phyloP scores from a whole-genome alignment of 108 stramenopile genomes.

The Parietichytrium sp. region DNA sequence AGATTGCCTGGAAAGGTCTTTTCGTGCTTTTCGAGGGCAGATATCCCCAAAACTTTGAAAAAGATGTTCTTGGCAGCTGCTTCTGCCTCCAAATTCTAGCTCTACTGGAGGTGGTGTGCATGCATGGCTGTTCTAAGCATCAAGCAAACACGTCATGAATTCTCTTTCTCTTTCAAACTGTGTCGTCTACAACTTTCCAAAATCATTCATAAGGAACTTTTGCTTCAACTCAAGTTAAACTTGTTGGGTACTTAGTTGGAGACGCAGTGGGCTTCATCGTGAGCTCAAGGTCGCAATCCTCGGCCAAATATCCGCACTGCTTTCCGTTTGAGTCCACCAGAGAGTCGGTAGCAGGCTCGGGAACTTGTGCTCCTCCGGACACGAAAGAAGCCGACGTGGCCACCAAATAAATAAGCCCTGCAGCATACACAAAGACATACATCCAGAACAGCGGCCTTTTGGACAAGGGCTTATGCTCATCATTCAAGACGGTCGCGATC shows the following conservation, averaged over 20 bases:
- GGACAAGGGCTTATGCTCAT: too few species aligned
- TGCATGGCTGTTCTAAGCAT: too few species aligned
- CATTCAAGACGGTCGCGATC: too few species aligned
- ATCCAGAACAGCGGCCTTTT: background rate
- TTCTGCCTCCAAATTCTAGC: background rate
- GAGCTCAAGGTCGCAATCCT: background rate
- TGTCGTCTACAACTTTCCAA: too few species aligned
- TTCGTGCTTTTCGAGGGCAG: background rate
- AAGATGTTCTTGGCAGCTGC: slow-evolving; percentile 36
- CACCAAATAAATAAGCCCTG: background rate
- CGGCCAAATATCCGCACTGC: background rate
- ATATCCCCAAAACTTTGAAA: slow-evolving; percentile 14
- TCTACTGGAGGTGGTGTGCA: too few species aligned
- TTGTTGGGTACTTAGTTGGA: background rate
- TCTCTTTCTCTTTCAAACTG: too few species aligned
- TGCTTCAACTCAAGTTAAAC: too few species aligned
- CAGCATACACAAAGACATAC: background rate
- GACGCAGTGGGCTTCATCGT: background rate
- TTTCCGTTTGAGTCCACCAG: background rate
- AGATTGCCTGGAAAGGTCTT: slow-evolving; percentile 34
- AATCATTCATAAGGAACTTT: too few species aligned
- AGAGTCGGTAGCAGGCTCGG: background rate
- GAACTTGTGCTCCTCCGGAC: background rate
- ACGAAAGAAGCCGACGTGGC: background rate
- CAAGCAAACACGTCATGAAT: too few species aligned